Base-by-base conservation (phyloP, 2,329 filamentous ascomycete species). In the Lachnellula suecica region DNA sequence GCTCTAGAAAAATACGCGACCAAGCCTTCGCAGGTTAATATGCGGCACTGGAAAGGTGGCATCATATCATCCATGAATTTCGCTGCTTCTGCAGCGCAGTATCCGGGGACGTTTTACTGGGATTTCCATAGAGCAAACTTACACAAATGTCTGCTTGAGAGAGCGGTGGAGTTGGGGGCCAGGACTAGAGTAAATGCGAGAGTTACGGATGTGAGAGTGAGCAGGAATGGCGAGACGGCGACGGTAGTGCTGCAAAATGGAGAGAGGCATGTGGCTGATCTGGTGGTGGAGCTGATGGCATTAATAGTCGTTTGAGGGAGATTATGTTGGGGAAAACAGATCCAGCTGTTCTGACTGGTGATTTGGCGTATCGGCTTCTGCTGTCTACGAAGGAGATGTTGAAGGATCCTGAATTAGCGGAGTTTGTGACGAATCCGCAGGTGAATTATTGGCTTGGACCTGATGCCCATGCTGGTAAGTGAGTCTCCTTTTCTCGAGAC, bases 391-490 rank as follows among this genome's bases (percentile, higher is more conserved):
- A 72, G 10, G 63, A 73, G 41, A 69, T 77, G 42, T 63, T 68
- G 13, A 59, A 69, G 37, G 75, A 78, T 52, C 72, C 72, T 1
- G 52, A 74, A 23, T 65, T 74, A 2, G 67, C 66, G 20, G 62
- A 67, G 22, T 63, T 75, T 11, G 64, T 72, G 7, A 66, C 68
- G 22, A 66, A 71, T 49, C 63, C 66, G 5, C 73, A 72, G 8
- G 74, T 77, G 59, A 73, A 77, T 49, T 72, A 74, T 13, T 78
- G 74, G 74, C 66, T 76, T 65, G 63, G 70, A 0, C 78, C 78
- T 0, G 72, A 73, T 53, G 74, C 73, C 2, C 79, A 81, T 55
- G 76, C 74, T 24, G 70, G 69, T 70, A 59, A 27, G 60, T 4
- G 4, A 50, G 31, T 17, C 25, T n/a, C n/a, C n/a, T n/a, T n/a